Evolutionary conservation across 1,139 yeast species (phyloP).

Genomic region (Insectozyma bohioensis): DNA sequence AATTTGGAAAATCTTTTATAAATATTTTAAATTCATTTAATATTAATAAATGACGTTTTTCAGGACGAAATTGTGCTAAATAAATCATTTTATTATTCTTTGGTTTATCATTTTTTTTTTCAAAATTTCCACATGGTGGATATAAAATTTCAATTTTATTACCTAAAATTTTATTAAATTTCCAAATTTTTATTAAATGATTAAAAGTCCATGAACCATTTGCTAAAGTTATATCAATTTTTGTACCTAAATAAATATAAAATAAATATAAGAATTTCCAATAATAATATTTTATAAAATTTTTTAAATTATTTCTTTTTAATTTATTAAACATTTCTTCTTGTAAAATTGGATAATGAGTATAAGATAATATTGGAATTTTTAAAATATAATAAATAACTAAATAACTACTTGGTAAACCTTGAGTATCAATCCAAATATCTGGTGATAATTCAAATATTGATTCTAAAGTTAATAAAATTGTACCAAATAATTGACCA

Average conservation of each 20-base stretch:
- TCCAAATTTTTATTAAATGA: conserved; percentile 70
- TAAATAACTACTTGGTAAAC: conserved; percentile 79
- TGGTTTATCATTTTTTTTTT: conserved; percentile 10
- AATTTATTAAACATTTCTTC: conserved; percentile 76
- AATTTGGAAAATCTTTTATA: conserved; percentile 20
- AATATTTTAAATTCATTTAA: conserved; percentile 62
- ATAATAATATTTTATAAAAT: conserved; percentile 55
- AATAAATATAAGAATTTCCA: conserved; percentile 66
- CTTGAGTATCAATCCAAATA: conserved; percentile 93
- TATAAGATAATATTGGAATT: conserved; percentile 81
- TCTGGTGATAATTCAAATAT: conserved; percentile 73
- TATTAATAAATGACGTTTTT: conserved; percentile 80
- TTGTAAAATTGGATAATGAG: conserved; percentile 92
- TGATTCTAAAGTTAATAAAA: conserved; percentile 70
- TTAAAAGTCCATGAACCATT: conserved; percentile 92
- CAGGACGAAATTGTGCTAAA: conserved; percentile 94
- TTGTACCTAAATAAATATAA: conserved; percentile 68
- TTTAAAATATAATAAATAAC: conserved; percentile 52
- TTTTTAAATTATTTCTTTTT: conserved; percentile 27
- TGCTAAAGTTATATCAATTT: conserved; percentile 64
- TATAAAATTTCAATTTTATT: conserved; percentile 53
- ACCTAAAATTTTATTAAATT: conserved; percentile 24
- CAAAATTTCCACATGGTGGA: conserved; percentile 73
- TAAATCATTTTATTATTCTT: conserved; percentile 66
- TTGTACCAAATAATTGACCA: conserved; percentile 86